A percentile compares a stretch with the other conserved stretches of the same genome.
Conservation (phyloP, 1,139 yeast genomes). For the Saccharomyces hybrid region DNA sequence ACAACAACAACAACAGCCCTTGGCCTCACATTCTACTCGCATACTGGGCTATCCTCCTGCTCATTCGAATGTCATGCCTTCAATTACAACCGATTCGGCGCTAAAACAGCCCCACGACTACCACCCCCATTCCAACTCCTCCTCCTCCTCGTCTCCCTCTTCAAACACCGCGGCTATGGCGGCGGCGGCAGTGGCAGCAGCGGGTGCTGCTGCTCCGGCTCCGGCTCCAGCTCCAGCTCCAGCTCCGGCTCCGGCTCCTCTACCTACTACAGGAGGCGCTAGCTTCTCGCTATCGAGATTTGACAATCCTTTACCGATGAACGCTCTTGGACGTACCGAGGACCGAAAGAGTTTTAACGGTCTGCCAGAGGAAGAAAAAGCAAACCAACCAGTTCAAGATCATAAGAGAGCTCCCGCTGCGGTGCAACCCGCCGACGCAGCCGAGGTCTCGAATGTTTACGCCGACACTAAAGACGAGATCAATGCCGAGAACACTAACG, state of each 20-base stretch:
- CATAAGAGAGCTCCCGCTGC: slow-evolving; percentile 12
- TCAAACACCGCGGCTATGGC: not conserved
- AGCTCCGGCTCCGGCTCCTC: not conserved
- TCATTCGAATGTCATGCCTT: not conserved
- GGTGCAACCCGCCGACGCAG: slow-evolving; percentile 11
- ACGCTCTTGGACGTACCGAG: not conserved
- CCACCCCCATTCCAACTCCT: not conserved
- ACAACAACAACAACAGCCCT: slow-evolving; percentile 6
- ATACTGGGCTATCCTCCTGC: not conserved
- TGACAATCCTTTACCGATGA: slow-evolving; percentile 23
- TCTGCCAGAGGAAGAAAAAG: not conserved
- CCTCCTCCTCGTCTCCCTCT: not conserved
- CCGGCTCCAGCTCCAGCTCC: not conserved
- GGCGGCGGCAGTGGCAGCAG: not conserved
- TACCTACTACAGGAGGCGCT: not conserved
- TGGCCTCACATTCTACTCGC: not conserved
- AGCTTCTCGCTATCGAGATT: slow-evolving; percentile 22
- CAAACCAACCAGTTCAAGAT: not conserved
- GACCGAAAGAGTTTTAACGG: not conserved
- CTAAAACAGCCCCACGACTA: not conserved
- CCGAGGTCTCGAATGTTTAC: slow-evolving; percentile 12
- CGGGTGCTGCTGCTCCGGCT: too few species aligned
- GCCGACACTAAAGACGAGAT: slow-evolving; percentile 5
- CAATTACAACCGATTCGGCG: not conserved
- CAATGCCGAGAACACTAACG: not conserved